phyloP scores from a whole-genome alignment of 495 filamentous ascomycete species.

The Neurospora africana region DNA sequence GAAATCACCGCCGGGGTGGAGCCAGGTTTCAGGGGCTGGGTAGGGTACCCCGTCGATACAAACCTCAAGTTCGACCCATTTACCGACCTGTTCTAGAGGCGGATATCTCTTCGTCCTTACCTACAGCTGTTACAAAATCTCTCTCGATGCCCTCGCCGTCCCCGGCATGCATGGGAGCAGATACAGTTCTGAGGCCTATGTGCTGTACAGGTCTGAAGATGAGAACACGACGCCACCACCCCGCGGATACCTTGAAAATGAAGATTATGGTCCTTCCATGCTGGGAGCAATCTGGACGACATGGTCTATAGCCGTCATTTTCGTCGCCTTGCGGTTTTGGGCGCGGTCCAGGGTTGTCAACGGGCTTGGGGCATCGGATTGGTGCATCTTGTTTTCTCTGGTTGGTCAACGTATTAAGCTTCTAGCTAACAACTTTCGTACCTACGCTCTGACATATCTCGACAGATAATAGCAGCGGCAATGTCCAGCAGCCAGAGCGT shows the following conservation, averaged over 20 bases:
- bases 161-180: neutral
- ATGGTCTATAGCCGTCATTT: conserved; percentile 13
- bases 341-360: conserved; percentile 13
- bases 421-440: neutral
- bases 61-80: neutral
- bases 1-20: neutral
- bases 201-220: neutral
- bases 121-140: neutral
- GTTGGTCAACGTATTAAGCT: conserved; percentile 2
- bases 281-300: conserved; percentile 3
- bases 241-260: neutral
- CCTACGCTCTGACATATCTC: neutral
- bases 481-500: neutral
- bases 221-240: neutral
- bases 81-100: neutral
- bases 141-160: neutral
- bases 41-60: neutral
- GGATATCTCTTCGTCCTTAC: neutral
- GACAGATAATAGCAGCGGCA: conserved; percentile 6
- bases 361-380: conserved; percentile 11
- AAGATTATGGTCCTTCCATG: conserved; percentile 7
- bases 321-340: conserved; percentile 12
- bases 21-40: neutral
- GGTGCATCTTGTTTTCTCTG: conserved; percentile 9
- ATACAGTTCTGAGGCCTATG: neutral